Conservation (phyloP, 768 basidiomycete genomes). For the Hirschioporus abietinus region DNA sequence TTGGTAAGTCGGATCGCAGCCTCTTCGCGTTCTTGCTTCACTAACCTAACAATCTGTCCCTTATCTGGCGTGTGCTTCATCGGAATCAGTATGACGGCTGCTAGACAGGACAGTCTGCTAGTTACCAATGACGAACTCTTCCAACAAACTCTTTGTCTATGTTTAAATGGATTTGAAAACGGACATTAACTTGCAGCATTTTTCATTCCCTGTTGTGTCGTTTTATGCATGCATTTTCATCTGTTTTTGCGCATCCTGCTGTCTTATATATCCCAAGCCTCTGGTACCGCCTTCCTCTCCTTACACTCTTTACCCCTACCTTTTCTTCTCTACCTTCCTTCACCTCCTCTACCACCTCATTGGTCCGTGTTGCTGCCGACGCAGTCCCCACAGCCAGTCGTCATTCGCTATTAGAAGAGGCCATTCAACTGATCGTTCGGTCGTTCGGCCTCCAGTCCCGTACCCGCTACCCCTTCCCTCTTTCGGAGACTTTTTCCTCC, state of each 20-base stretch:
- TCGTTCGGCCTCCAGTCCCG: too few relatives aligned
- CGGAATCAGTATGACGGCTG: not conserved
- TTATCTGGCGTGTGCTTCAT: not conserved
- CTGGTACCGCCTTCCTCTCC: not conserved
- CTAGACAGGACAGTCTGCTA: not conserved
- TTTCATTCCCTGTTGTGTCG: not conserved
- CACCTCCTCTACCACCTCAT: not conserved
- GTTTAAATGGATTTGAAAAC: not conserved
- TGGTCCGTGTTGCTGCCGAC: not conserved
- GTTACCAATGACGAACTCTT: not conserved
- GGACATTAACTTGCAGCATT: not conserved
- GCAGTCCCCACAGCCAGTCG: not conserved
- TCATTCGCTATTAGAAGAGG: not conserved
- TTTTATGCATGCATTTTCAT: not conserved
- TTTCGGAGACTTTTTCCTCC: too few relatives aligned
- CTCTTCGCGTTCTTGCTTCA: not conserved
- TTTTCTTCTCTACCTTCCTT: not conserved
- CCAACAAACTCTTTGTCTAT: not conserved
- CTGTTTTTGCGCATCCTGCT: not conserved
- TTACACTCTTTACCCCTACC: not conserved
- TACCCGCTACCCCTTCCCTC: too few relatives aligned
- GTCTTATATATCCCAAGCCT: not conserved
- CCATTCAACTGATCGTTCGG: too few relatives aligned
- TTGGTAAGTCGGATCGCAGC: conserved; percentile 12
- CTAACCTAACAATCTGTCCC: not conserved